Evolutionary conservation across 192 early-diverging fungal species (phyloP), one percentile per base, ranked within the genome.

Genomic region (Coemansia sp.): DNA sequence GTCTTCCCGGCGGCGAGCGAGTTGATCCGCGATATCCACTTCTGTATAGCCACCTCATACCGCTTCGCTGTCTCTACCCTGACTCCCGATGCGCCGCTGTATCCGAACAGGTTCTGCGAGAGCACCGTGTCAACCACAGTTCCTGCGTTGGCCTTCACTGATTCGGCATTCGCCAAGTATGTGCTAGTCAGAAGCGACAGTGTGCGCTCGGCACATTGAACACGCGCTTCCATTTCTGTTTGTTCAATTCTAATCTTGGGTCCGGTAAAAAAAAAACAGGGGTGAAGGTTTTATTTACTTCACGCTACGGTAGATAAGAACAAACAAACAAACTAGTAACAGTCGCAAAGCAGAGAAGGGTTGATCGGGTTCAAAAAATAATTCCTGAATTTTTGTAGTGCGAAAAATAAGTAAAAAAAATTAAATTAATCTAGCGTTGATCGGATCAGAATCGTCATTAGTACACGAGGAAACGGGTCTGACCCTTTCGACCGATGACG

Each of bases 1-100:
- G 72, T 69, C 58, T 72, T 78, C 3, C 72, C 68, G 0, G 61
- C 43, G 2, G 63, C 50, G 52, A 82, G 59, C 42, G 75, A 78
- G 60, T 69, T 72, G 55, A 82, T 65, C 32, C 81, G 81, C 9
- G 71, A 65, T 32, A 75, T 29, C 81, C 81, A 82, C 46, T 78
- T 77, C 17, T 82, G 68, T 19, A 82, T 46, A 0, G 81, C 75
- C 7, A 34, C 61, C 10, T 64, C 66, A 33, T 82, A 82, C 14
- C 63, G 65, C 49, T 66, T 78, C 25, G 71, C 50, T 13, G 60
- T 67, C 23, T 71, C 71, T 2, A 35, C 72, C 0, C 43, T 61
- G 13, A 65, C 36, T 2, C 59, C 73, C 2, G 42, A 4, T 4
- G 46, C 67, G 38, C 53, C 67, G 7, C 63, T 56, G 46, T 67